Evolutionary conservation across 352 stramenopile genomes (phyloP).

Genomic region (Phytophthora megakarya): DNA sequence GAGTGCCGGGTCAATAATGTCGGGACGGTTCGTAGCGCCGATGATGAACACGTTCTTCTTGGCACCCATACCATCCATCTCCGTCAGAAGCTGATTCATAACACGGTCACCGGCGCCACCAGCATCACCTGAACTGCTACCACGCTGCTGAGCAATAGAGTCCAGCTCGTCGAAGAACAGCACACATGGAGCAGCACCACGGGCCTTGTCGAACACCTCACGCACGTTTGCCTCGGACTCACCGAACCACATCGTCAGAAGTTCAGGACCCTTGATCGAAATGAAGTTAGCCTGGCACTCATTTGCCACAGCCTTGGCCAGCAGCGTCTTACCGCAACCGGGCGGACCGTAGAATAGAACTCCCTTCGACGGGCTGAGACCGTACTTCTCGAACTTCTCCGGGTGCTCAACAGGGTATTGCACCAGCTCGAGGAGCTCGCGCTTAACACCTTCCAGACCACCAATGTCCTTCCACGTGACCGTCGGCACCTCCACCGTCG

Average conservation of each 20-base stretch:
- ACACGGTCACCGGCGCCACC: constrained; percentile 98
- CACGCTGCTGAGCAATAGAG: constrained; percentile 98
- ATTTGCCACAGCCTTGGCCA: constrained; percentile 99
- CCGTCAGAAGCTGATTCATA: constrained; percentile 99
- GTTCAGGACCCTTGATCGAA: constrained; percentile 99
- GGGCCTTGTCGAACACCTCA: constrained; percentile 99
- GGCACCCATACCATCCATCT: constrained; percentile 99
- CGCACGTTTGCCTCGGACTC: constrained; percentile 99
- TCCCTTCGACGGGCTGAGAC: constrained; percentile 93
- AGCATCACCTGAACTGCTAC: constrained; percentile 94
- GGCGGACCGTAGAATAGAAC: constrained; percentile 99
- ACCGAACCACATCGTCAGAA: constrained; percentile 99
- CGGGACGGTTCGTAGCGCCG: constrained; percentile 98
- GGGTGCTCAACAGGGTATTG: constrained; percentile 99
- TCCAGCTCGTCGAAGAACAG: constrained; percentile 99
- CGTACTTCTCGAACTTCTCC: constrained; percentile 99
- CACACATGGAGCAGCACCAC: constrained; percentile 96
- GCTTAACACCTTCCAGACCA: constrained; percentile 98
- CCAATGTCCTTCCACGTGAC: constrained; percentile 99
- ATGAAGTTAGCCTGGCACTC: constrained; percentile 99
- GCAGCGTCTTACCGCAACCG: constrained; percentile 99
- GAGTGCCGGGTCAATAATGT: constrained; percentile 98
- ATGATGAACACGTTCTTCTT: constrained; percentile 99
- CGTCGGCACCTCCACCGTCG: constrained; percentile 98
- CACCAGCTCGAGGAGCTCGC: constrained; percentile 98